Conservation (phyloP, 140 eudicot species). For the Erigeron philadelphicus region DNA sequence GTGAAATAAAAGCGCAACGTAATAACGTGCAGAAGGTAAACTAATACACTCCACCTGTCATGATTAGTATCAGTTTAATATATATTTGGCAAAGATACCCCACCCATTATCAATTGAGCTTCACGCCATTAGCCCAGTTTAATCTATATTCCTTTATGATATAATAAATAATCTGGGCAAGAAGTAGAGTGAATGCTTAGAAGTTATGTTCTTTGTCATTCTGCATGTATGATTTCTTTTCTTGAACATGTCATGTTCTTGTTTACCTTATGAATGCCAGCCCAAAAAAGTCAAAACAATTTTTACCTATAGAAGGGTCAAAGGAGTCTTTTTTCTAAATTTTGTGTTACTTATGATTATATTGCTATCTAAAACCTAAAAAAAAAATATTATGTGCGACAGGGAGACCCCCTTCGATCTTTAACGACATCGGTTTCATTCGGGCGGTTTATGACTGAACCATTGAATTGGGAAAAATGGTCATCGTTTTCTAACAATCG, state of each 20-base stretch:
- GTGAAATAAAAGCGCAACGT: slow-evolving; percentile 19
- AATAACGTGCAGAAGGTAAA: slow-evolving; percentile 29
- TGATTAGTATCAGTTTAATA: not conserved
- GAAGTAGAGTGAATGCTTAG: not conserved
- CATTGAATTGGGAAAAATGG: slow-evolving; percentile 76
- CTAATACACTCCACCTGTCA: not conserved
- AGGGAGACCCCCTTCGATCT: slow-evolving; percentile 64
- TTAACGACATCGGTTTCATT: slow-evolving; percentile 67
- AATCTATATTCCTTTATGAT: not conserved
- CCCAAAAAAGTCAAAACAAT: slow-evolving; percentile 2
- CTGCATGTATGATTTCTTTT: slow-evolving; percentile 3
- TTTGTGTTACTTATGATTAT: not conserved
- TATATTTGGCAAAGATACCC: not conserved
- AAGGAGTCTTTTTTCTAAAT: not conserved
- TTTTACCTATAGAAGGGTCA: slow-evolving; percentile 1
- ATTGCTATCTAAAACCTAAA: not conserved
- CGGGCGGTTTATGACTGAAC: slow-evolving; percentile 66
- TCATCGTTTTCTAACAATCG: slow-evolving; percentile 70
- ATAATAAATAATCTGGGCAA: no score
- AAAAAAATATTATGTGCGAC: slow-evolving; percentile 6
- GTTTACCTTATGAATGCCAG: not conserved
- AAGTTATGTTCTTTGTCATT: slow-evolving; percentile 7
- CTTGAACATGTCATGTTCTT: not conserved
- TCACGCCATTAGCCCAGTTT: no score
- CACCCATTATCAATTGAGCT: no score